Conservation (phyloP, 73 alveolate species). For the Symbiodinium pilosum region DNA sequence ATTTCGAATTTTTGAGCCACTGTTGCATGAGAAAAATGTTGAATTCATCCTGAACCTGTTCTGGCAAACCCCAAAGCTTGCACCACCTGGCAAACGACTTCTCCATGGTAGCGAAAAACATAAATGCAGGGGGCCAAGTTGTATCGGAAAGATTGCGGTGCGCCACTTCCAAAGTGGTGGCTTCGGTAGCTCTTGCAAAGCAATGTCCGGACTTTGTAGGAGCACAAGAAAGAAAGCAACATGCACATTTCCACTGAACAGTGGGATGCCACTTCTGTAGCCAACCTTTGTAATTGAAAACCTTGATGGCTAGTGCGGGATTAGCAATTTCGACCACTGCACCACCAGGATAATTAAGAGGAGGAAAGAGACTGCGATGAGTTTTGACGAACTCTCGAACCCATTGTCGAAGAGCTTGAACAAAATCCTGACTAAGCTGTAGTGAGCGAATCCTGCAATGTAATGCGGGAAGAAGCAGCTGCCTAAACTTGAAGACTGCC, state of each 20-base stretch:
- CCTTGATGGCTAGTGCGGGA: background rate
- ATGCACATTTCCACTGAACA: background rate
- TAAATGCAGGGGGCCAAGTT: background rate
- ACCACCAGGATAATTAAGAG: background rate
- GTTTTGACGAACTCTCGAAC: background rate
- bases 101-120: background rate
- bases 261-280: background rate
- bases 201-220: background rate
- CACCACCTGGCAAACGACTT: background rate
- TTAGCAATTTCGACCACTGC: background rate
- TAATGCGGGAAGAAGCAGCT: background rate
- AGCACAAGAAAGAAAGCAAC: background rate
- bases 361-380: background rate
- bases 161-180: background rate
- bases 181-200: background rate
- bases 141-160: background rate
- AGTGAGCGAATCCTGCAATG: background rate
- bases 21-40: background rate
- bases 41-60: background rate
- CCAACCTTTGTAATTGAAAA: background rate
- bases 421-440: background rate
- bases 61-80: background rate
- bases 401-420: background rate
- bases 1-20: background rate
- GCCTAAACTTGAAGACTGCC: background rate